Percentiles rank a stretch among this genome's conserved stretches.
These are phyloP conservation scores for Nothophaeocryptopus gaeumannii DNA, from an alignment of 2,329 filamentous ascomycete genomes.

Conservation along the genomic window DNA sequence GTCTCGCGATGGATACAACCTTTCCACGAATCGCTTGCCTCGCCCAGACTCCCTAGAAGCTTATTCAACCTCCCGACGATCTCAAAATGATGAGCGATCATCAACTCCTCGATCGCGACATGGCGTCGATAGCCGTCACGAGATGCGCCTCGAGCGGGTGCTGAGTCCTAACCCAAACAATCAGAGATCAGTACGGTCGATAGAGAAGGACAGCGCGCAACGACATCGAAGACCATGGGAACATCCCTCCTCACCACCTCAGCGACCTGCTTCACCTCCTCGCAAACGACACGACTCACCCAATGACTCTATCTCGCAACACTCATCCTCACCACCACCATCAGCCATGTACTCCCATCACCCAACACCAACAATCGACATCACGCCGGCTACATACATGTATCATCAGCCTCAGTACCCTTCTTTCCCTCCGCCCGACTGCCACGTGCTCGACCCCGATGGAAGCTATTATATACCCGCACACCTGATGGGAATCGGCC, in stretches of 20 bases:
- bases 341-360: not conserved
- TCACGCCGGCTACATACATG: constrained; percentile 14
- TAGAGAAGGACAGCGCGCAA: constrained; percentile 4
- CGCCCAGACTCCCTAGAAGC: too few relatives aligned
- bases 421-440: not conserved
- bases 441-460: constrained; percentile 6
- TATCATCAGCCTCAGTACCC: constrained; percentile 8
- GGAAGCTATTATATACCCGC: constrained; percentile 14
- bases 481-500: constrained; percentile 10
- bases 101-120: not conserved
- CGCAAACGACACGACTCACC: too few relatives aligned
- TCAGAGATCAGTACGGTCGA: not conserved
- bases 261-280: not conserved
- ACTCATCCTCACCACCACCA: too few relatives aligned
- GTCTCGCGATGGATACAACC: too few relatives aligned
- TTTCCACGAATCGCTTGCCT: too few relatives aligned
- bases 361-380: not conserved
- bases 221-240: not conserved
- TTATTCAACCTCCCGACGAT: not conserved
- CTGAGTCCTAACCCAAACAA: not conserved
- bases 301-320: too few relatives aligned
- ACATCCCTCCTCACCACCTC: constrained; percentile 6
- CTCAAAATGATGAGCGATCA: not conserved
- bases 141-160: too few relatives aligned
- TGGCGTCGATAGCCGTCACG: too few relatives aligned